Evolutionary conservation across 768 basidiomycete species (phyloP), one percentile per base, ranked within the genome.

Genomic region (Phlebiopsis flavidoalba): DNA sequence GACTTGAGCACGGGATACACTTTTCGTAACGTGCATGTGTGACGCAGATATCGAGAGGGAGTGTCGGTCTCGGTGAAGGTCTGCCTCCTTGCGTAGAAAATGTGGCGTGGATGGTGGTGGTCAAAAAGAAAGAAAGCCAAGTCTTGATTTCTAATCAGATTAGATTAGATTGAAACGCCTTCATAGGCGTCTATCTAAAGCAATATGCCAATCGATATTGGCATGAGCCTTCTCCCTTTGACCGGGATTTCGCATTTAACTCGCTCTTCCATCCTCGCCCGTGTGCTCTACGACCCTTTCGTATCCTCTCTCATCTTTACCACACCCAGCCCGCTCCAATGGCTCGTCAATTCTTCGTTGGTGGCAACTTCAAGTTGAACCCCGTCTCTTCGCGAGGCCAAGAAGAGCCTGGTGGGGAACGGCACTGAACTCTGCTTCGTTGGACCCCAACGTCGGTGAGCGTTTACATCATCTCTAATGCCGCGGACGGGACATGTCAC

Each of bases 361-460:
- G 96, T 64, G 93, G 95, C 33, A 98, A 98, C 83, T 98, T 96
- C 85, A 99, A 98, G 81, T 88, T 98, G 88, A 96, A 98, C 79
- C 91, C 91, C 31, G 78, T 79, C 60, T 83, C 86, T n/a, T 40
- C 79, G 79, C 64, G 80, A 80, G 64, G 80, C 85, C 66, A 88
- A 89, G 74, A 77, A 77, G 64, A 75, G 77, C 48, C 83, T 99
- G 69, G 75, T 92, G 66, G n/a, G n/a, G n/a, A 74, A 83, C 55
- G 71, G 78, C 53, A n/a, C 77, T 99, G 57, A 97, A 97, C 78
- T 75, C 84, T 3, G 93, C 93, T 56, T 77, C 84, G 54, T 76
- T 98, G 55, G 92, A 96, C 72, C 77, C 84, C 22, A 72, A 80
- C 40, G 87, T 89, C 57, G 95, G 95, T 93, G 62, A 64, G 82